Evolutionary conservation across 192 early-diverging fungal genomes (phyloP), one percentile per base, ranked within the genome.

Genomic region (Spinellus fusiger): DNA sequence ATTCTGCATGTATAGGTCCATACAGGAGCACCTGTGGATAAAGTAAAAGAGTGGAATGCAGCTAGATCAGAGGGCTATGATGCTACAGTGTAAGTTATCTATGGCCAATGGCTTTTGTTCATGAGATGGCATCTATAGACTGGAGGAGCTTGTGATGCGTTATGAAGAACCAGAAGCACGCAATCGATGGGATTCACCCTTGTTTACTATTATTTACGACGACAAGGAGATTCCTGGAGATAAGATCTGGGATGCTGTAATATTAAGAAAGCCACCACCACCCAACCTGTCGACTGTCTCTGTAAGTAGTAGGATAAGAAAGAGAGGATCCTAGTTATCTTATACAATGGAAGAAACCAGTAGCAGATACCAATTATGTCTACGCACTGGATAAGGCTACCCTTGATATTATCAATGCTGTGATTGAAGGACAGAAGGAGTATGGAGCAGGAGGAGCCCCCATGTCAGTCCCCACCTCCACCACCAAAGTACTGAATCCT

Each of bases 101-200:
- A 4, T 20, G 20, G 35, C 20, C 3, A 23, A 12, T 0, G 29
- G 28, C 6, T 22, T 58, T 25, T 64, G 26, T 29, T 25, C 18
- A 48, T 25, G 22, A 15, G 15, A 64, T 33, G 16, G n/a, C 10
- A 32, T 37, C 20, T 64, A 49, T 53, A 82, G 82, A 27, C 86
- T 95, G 56, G 89, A 91, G 8, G 86, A 93, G 50, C 79, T 99
- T 37, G 66, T 86, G 8, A 84, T 87, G 38, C 78, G 97, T 29
- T 97, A 92, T 49, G 97, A 99, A 80, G 97, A 99, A 56, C 96
- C 95, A 27, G 90, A 96, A 61, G 79, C 81, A 5, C 72, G 82
- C 10, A 91, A 92, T 66, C 79, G 90, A 48, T 99, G 97, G 97
- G 97, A 99, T 71, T 85, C 92, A 1, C 97, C 97, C 18, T 76